Evolutionary conservation across 2,329 filamentous ascomycete genomes (phyloP), one percentile per base, ranked within the genome.

Genomic region (Dothiorella sarmentorum): DNA sequence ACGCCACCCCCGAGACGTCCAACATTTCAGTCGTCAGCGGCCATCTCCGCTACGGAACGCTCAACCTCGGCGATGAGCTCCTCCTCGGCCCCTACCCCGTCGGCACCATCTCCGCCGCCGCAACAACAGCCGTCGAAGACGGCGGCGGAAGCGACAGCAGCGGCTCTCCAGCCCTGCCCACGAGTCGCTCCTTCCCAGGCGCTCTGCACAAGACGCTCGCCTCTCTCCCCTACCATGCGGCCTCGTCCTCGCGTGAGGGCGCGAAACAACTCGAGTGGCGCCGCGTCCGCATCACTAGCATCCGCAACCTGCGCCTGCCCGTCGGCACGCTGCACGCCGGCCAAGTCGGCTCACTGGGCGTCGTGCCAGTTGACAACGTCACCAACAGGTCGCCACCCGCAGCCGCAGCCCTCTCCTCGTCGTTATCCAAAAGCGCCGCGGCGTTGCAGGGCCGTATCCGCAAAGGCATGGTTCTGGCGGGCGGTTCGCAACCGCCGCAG

Each of bases 341-440:
- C 9, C 93, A 99, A 73, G 91, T 93, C 5, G 94, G 93, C 0
- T 97, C 92, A 0, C 82, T 99, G 56, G 93, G 92, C 0, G 78
- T 97, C 52, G 81, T 88, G 2, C 80, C 73, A 3, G 40, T 70
- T 2, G 65, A 68, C 35, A 63, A 63, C 24, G 61, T 65, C 3
- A 67, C 70, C 33, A 61, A 63, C 13, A 31, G n/a, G 9, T 24
- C 31, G 13, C 7, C 13, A 4, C 22, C 22, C 3, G 26, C 35
- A n/a, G 13, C 35, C 2, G 17, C 45, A 3, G 13, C 20, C 15
- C 35, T 40, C n/a, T 40, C 49, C 24, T 53, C 49, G 17, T 29
- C 49, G 6, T 53, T 35, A 7, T 53, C 70, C 31, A 61, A 63
- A 11, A 38, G 24, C 18, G 11, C 56, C 7, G 35, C 31, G 0